Conservation (phyloP, 495 filamentous ascomycete genomes). For the Aspergillus mulundensis region DNA sequence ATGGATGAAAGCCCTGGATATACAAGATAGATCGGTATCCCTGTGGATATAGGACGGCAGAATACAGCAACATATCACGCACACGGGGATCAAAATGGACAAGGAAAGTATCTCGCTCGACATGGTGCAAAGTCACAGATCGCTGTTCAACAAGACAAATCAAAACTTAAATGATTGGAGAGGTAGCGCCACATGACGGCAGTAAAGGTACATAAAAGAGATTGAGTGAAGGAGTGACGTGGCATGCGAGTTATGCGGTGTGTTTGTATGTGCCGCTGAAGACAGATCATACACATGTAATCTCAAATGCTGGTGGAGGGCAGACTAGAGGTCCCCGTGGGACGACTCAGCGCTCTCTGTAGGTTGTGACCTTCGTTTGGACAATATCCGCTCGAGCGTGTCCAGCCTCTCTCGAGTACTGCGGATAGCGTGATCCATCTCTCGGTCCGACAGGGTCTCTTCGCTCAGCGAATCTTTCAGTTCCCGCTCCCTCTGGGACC, state of each 20-base stretch:
- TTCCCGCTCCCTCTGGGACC: conserved; percentile 30
- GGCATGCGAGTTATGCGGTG: not conserved
- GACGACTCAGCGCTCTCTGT: not conserved
- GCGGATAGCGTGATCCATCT: conserved; percentile 79
- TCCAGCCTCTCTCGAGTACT: conserved; percentile 80
- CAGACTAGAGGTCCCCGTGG: conserved; percentile 15
- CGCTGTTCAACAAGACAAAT: not conserved
- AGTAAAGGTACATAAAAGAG: not conserved
- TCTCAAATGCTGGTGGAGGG: too few species aligned
- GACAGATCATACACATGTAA: not conserved
- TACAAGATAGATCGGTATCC: not conserved
- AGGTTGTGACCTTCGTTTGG: conserved; percentile 44
- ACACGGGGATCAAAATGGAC: not conserved
- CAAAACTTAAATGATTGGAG: not conserved
- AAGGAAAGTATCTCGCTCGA: conserved; percentile 2
- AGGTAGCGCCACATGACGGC: not conserved
- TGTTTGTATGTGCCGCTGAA: not conserved
- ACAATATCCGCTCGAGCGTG: conserved; percentile 68
- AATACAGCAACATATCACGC: not conserved
- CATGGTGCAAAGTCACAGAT: not conserved
- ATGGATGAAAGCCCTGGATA: not conserved
- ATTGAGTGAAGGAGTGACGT: not conserved
- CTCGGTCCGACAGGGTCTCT: conserved; percentile 71
- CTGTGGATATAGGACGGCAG: not conserved
- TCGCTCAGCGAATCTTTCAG: conserved; percentile 50